Evolutionary conservation across 129 eudicot species (phyloP).

Genomic region (Flaveria bidentis): DNA sequence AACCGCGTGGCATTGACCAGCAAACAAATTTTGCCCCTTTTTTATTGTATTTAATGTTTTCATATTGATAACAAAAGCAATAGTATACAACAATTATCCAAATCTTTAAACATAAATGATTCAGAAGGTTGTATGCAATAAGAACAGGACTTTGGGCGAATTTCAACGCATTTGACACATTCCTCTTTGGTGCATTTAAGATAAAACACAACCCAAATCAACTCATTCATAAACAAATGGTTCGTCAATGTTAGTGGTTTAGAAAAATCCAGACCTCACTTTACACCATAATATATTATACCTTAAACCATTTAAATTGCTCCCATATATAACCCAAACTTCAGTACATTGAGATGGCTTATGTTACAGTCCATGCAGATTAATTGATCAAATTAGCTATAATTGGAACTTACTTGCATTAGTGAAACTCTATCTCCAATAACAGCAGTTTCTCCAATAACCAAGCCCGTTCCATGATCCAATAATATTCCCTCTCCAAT

Average conservation of each 20-base stretch:
- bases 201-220: not conserved
- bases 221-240: not conserved
- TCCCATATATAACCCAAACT: not conserved
- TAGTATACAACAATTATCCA: not conserved
- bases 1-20: not conserved
- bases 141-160: not conserved
- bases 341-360: constrained; percentile 3
- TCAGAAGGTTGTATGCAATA: not conserved
- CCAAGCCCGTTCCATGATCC: constrained; percentile 76
- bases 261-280: not conserved
- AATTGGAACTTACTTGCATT: constrained; percentile 49
- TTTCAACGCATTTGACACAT: not conserved
- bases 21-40: not conserved
- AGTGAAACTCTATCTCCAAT: constrained; percentile 70
- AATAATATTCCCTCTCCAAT: constrained; percentile 73
- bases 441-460: constrained; percentile 80
- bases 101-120: not conserved
- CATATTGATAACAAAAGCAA: not conserved
- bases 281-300: not conserved
- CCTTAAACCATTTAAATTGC: not conserved
- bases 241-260: not conserved
- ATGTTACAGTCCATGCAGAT: too few relatives aligned
- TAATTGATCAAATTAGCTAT: too few relatives aligned
- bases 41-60: not conserved
- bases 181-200: not conserved